Evolutionary conservation across 2,329 filamentous ascomycete genomes (phyloP), one percentile per base, ranked within the genome.

Genomic region (Gaeumannomyces sp.): DNA sequence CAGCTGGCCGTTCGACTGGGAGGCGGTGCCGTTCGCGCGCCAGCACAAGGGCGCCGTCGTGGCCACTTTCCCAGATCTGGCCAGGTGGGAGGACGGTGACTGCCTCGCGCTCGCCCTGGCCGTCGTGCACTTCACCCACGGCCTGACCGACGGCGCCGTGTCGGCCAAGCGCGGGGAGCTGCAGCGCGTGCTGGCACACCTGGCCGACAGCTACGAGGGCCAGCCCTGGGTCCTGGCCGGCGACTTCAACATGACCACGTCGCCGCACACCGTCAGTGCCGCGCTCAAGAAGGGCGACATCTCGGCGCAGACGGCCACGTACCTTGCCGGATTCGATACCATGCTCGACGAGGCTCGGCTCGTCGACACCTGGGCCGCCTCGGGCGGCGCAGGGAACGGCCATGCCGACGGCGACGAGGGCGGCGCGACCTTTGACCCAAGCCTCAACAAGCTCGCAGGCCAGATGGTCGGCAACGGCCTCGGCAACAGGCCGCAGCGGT

Each of bases 241-340:
- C 3, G 86, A 89, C 70, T 87, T 89, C 71, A 90, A 90, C 69
- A 76, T 89, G 29, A 77, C 82, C 8, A 88, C 86, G 0, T 90
- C 87, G 1, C 74, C 77, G 1, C 78, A 79, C 63, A 84, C 85
- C 0, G 81, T 89, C 45, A 76, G 82, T 14, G 74, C 77, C 4
- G 85, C 86, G 0, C 68, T 83, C 1, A 78, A 80, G 65, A 80
- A 77, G 63, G 81, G 81, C n/a, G 73, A 77, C 6, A 82, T 90
- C n/a, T 84, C 84, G 0, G 60, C 71, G 0, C 77, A 82, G 61
- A 82, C 83, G 1, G 77, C 75, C 0, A 71, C 70, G 3, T 74
- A 76, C 11, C 72, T 88, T 1, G 70, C 72, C 8, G 73, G 76
- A 0, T 75, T 89, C 16, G 83, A 88, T 59, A 67, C 70, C 0